Percentiles rank a stretch among this genome's conserved stretches.
Conservation (phyloP, 768 basidiomycete genomes). For the Boletus rubescentipes region DNA sequence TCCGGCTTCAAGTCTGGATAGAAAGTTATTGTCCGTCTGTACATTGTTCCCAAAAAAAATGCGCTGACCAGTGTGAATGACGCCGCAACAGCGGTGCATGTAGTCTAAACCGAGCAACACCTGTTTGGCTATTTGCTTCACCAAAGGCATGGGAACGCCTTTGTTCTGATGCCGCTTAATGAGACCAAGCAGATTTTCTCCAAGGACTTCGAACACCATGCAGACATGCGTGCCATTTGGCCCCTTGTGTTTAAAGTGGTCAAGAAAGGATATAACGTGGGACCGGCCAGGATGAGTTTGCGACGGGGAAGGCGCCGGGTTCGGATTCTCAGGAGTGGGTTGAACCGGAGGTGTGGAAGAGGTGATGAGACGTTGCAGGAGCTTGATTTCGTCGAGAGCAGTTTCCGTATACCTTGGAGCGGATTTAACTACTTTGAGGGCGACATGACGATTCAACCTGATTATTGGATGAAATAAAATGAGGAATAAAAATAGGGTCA, state of each 20-base stretch:
- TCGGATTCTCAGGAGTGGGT: constrained; percentile 48
- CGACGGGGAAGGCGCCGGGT: constrained; percentile 51
- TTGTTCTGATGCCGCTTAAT: constrained; percentile 99
- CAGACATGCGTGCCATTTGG: constrained; percentile 97
- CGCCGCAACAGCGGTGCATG: constrained; percentile 95
- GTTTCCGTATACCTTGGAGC: constrained; percentile 97
- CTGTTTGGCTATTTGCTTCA: constrained; percentile 97
- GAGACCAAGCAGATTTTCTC: constrained; percentile 92
- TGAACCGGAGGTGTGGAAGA: constrained; percentile 60
- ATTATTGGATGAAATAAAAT: constrained; percentile 17
- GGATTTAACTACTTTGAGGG: constrained; percentile 98
- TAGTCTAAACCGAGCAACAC: constrained; percentile 94
- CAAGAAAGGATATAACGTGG: constrained; percentile 96
- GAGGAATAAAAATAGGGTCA: not conserved
- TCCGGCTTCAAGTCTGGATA: constrained; percentile 89
- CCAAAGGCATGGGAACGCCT: constrained; percentile 90
- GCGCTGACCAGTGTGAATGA: constrained; percentile 84
- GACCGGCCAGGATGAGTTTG: constrained; percentile 83
- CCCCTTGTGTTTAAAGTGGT: constrained; percentile 95
- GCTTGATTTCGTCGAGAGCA: constrained; percentile 97
- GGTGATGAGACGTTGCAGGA: constrained; percentile 91
- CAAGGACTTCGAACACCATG: constrained; percentile 99
- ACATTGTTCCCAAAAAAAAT: not conserved
- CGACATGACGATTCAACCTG: constrained; percentile 95
- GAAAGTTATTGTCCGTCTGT: constrained; percentile 7